These are phyloP conservation scores for Fusarium tricinctum DNA, from an alignment of 2,329 filamentous ascomycete species.

Conservation along the genomic window DNA sequence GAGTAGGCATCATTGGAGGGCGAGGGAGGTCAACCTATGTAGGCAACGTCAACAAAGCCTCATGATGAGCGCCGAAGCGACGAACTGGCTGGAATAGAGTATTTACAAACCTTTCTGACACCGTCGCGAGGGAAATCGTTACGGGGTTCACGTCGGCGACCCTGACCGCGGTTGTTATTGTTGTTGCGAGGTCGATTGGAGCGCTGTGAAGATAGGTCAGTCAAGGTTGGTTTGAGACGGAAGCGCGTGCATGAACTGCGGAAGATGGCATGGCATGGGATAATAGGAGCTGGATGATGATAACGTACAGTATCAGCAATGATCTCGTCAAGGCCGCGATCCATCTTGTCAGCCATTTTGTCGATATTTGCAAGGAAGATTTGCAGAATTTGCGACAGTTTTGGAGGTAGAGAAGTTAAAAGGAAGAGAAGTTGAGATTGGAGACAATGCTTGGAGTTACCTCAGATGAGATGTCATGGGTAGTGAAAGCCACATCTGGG, in stretches of 20 bases:
- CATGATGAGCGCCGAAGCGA: constrained; percentile 3
- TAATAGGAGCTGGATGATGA: constrained; percentile 19
- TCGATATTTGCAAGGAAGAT: constrained; percentile 11
- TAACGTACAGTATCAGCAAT: constrained; percentile 63
- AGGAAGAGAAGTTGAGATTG: constrained; percentile 15
- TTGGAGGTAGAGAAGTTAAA: constrained; percentile 6
- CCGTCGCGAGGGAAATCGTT: constrained; percentile 79
- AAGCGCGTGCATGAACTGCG: constrained; percentile 24
- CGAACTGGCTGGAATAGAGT: constrained; percentile 1
- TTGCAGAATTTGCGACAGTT: constrained; percentile 2
- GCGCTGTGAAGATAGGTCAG: constrained; percentile 45
- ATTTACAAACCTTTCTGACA: constrained; percentile 82
- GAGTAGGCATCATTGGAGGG: constrained; percentile 48
- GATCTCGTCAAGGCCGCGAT: constrained; percentile 70
- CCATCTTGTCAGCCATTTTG: constrained; percentile 62
- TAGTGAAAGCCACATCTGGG: constrained; percentile 31
- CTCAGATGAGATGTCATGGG: constrained; percentile 31
- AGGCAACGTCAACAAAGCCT: constrained; percentile 39
- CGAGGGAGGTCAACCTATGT: constrained; percentile 56
- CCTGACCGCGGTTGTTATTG: constrained; percentile 50
- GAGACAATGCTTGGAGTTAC: constrained; percentile 1
- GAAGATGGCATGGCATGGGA: constrained; percentile 6
- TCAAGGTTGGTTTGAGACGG: constrained; percentile 28
- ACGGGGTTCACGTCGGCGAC: constrained; percentile 56
- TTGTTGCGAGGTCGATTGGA: constrained; percentile 53